Evolutionary conservation across 164 flowering plant genomes (phyloP).

Genomic region (Hamamelis virginiana): DNA sequence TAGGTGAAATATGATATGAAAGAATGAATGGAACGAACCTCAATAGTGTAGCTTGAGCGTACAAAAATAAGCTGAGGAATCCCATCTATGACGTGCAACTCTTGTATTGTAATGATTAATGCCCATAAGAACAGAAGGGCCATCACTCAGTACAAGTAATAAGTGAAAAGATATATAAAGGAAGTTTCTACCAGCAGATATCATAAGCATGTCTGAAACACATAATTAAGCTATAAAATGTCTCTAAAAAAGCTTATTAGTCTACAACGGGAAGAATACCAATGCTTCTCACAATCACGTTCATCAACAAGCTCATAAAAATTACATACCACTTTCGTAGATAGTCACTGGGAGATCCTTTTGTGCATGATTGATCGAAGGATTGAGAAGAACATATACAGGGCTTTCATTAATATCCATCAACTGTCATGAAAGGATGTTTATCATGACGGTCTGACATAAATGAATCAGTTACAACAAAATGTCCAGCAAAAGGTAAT

Average conservation of each 20-base stretch:
- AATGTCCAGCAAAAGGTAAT: neutral
- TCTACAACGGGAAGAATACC: too few relatives aligned
- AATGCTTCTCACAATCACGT: neutral
- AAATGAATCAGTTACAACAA: neutral
- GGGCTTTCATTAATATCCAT: slow-evolving; percentile 99
- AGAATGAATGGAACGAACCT: slow-evolving; percentile 46
- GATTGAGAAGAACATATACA: slow-evolving; percentile 88
- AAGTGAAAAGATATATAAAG: neutral
- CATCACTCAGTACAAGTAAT: neutral
- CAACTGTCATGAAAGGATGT: slow-evolving; percentile 43
- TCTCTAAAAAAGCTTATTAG: neutral
- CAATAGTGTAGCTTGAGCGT: slow-evolving; percentile 84
- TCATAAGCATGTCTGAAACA: neutral
- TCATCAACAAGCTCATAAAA: neutral
- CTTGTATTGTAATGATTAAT: slow-evolving; percentile 38
- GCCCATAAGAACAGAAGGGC: slow-evolving; percentile 13
- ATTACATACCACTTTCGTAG: slow-evolving; percentile 83
- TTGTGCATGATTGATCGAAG: slow-evolving; percentile 78
- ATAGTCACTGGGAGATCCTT: slow-evolving; percentile 92
- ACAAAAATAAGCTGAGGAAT: slow-evolving; percentile 94
- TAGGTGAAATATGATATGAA: neutral
- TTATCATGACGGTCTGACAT: neutral
- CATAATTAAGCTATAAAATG: neutral
- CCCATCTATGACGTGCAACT: slow-evolving; percentile 95
- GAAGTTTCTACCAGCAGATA: neutral